phyloP scores from a whole-genome alignment of 768 basidiomycete genomes.

The Ephemerocybe angulata region DNA sequence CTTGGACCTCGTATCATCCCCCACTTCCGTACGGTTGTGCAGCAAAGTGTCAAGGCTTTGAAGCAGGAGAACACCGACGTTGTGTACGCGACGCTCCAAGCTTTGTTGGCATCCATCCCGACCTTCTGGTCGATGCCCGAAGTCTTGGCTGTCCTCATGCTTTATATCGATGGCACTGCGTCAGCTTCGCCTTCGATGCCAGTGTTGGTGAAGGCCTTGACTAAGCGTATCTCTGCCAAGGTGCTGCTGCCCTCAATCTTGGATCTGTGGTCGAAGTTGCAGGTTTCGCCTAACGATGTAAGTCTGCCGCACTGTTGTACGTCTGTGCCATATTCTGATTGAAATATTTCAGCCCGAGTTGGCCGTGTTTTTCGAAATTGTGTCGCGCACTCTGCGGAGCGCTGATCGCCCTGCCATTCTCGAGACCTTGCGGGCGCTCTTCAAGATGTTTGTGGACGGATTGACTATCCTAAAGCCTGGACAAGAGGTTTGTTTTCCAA shows the following conservation, averaged over 20 bases:
- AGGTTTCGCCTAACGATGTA: conserved; percentile 20
- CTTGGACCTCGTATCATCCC: conserved; percentile 90
- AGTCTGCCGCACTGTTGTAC: neutral
- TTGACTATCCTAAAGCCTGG: conserved; percentile 53
- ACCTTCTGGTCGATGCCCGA: conserved; percentile 75
- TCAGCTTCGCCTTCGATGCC: conserved; percentile 34
- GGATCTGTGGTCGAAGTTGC: conserved; percentile 48
- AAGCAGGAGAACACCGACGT: conserved; percentile 41
- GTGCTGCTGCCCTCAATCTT: conserved; percentile 63
- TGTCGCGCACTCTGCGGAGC: conserved; percentile 61
- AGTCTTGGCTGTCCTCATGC: conserved; percentile 48
- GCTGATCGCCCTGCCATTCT: conserved; percentile 62
- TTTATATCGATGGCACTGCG: conserved; percentile 48
- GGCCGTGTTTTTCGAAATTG: conserved; percentile 61
- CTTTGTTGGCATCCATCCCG: conserved; percentile 72
- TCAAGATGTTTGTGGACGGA: conserved; percentile 76
- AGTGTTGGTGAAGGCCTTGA: conserved; percentile 55
- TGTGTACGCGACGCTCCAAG: conserved; percentile 38
- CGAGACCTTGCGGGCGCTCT: conserved; percentile 62
- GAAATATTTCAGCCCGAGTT: conserved; percentile 26
- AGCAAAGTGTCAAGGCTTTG: conserved; percentile 50
- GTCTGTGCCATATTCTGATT: neutral
- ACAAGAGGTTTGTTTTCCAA: conserved; percentile 10
- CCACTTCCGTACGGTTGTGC: conserved; percentile 67
- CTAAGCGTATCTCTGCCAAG: conserved; percentile 68